Conservation (phyloP, 495 filamentous ascomycete genomes). For the Friedmanniomyces simplex region DNA sequence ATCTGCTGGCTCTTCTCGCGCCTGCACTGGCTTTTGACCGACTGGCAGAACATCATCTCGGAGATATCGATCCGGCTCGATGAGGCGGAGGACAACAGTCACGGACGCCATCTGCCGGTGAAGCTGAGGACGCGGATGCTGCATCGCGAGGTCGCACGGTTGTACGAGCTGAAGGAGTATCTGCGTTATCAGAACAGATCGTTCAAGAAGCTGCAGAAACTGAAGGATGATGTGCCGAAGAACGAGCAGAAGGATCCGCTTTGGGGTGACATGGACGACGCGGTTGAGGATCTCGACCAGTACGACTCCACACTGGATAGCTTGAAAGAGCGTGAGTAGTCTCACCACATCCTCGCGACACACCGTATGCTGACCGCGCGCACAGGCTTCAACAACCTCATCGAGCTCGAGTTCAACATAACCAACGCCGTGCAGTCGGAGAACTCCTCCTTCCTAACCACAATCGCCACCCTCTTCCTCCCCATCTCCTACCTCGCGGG, state of each 20-base stretch:
- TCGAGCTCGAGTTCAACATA: constrained; percentile 25
- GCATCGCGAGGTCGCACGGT: constrained; percentile 20
- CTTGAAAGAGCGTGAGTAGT: constrained; percentile 17
- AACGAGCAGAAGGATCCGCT: constrained; percentile 17
- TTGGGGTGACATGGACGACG: constrained; percentile 21
- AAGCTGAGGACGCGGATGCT: constrained; percentile 18
- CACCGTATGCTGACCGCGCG: neutral
- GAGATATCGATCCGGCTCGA: constrained; percentile 16
- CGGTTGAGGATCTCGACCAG: constrained; percentile 21
- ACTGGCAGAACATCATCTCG: constrained; percentile 24
- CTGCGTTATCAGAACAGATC: constrained; percentile 16
- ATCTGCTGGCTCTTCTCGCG: constrained; percentile 22
- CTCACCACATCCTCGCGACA: neutral
- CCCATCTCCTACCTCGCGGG: constrained; percentile 21
- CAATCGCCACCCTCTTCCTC: constrained; percentile 23
- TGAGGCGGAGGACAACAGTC: constrained; percentile 20
- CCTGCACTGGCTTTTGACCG: constrained; percentile 20
- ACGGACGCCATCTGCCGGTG: constrained; percentile 16
- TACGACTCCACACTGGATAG: constrained; percentile 13
- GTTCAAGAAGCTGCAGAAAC: constrained; percentile 22
- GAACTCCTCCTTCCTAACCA: constrained; percentile 13
- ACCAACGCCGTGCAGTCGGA: constrained; percentile 20
- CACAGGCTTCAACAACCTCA: constrained; percentile 22
- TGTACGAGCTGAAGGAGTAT: constrained; percentile 23
- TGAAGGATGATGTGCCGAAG: constrained; percentile 12